These are phyloP conservation scores for Luffa acutangula DNA, from an alignment of 306 rosid genomes.

Conservation along the genomic window DNA sequence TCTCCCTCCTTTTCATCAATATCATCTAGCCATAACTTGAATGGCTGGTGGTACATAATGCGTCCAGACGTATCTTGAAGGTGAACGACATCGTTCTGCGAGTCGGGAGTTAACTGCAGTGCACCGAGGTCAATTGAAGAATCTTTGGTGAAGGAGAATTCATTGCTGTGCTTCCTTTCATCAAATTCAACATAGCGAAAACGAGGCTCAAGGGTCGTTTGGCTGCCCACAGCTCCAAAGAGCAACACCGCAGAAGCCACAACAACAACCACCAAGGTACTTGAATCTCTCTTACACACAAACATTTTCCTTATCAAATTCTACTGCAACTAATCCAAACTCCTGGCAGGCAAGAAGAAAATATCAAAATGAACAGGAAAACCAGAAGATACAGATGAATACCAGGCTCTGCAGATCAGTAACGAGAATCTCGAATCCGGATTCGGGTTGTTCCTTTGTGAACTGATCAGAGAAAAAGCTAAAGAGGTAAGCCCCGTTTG, in stretches of 20 bases:
- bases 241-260: neutral
- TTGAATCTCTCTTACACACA: neutral
- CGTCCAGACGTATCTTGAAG: conserved; percentile 22
- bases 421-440: neutral
- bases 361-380: neutral
- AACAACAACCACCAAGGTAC: neutral
- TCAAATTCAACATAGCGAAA: conserved; percentile 7
- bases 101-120: conserved; percentile 38
- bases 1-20: neutral
- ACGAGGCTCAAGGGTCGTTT: neutral
- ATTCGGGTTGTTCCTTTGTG: neutral
- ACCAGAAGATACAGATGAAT: neutral
- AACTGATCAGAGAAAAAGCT: neutral
- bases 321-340: neutral
- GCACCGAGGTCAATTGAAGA: conserved; percentile 13
- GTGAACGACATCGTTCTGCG: neutral
- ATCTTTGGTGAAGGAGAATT: neutral
- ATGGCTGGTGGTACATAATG: conserved; percentile 22
- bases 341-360: neutral
- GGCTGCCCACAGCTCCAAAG: neutral
- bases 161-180: neutral
- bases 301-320: neutral
- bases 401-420: neutral
- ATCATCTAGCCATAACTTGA: conserved; percentile 26
- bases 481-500: neutral